Conservation (phyloP, 805 yeast genomes). For the Candida railenensis region DNA sequence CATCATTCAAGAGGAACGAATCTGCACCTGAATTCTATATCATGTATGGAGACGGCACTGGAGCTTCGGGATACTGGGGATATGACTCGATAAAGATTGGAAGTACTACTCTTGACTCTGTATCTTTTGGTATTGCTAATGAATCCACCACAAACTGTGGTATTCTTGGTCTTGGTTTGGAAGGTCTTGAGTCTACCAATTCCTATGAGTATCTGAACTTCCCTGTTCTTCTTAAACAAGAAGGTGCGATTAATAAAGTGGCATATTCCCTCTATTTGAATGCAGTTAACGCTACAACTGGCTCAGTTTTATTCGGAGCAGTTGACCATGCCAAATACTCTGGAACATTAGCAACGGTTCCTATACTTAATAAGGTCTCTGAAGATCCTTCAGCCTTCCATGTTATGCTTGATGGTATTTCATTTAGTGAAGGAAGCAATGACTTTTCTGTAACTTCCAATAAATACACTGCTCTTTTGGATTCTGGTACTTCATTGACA, state of each 20-base stretch:
- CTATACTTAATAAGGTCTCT: neutral
- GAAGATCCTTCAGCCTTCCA: neutral
- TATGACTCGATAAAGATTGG: constrained; percentile 10
- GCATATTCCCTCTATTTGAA: constrained; percentile 25
- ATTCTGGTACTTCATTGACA: neutral
- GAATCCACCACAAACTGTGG: constrained; percentile 6
- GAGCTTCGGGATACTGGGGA: constrained; percentile 17
- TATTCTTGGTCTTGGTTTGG: constrained; percentile 20
- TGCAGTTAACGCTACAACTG: constrained; percentile 2
- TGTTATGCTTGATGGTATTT: neutral
- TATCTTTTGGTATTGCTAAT: constrained; percentile 1
- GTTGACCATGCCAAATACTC: constrained; percentile 12
- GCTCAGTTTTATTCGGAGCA: constrained; percentile 11
- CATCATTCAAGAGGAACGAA: constrained; percentile 6
- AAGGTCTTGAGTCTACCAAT: constrained; percentile 8
- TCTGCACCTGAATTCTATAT: constrained; percentile 9
- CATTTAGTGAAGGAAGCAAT: neutral
- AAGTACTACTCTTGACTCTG: neutral
- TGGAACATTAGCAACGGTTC: constrained; percentile 8
- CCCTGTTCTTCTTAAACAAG: constrained; percentile 20
- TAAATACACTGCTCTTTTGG: neutral
- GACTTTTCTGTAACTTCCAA: neutral
- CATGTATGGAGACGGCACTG: constrained; percentile 13
- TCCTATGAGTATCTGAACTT: constrained; percentile 21
- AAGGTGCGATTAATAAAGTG: constrained; percentile 23